Evolutionary conservation across 2,329 filamentous ascomycete species (phyloP), one percentile per base, ranked within the genome.

Genomic region (Trichoderma hamatum): DNA sequence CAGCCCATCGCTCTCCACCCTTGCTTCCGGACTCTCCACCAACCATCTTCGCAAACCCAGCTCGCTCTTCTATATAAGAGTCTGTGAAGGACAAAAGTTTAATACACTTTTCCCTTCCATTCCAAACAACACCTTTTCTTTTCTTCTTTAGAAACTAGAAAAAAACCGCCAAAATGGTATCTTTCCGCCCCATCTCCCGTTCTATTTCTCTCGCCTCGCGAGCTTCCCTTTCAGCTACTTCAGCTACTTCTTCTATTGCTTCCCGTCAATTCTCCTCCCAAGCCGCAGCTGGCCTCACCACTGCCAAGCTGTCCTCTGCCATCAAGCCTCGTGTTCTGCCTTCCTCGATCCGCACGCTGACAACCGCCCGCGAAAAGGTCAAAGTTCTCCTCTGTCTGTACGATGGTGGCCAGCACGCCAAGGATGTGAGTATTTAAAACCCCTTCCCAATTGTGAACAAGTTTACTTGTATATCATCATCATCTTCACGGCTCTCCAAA

Each of bases 301-400:
- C 81, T 77, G 76, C 81, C 69, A 82, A 52, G 71, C 72, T 71
- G 86, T 39, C 64, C 54, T 70, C 54, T 54, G 69, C 30, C 69
- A 69, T 36, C 69, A 55, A 56, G 55, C 58, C 39, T 21, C 63
- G 61, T 58, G 28, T 52, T 13, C 26, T 67, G 55, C 61, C 62
- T 10, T 63, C 87, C 78, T 85, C 89, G 73, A 84, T 84, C 75
- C 88, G 88, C 83, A 87, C 82, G 82, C 84, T 86, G 78, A 86
- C 84, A 76, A 81, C 80, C 71, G 72, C 74, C 70, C 75, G 74
- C 74, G 74, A 77, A 78, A 75, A 97, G 94, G 94, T 94, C 85
- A 97, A 97, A 86, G 92, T 97, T 84, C 90, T 97, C 80, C 86
- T 94, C 79, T 92, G 97, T 76, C 88, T 97, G 76, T 97, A 97